Percentiles rank a stretch among this genome's conserved stretches.
Conservation (phyloP, 768 basidiomycete genomes). For the Hemileccinum impolitum region DNA sequence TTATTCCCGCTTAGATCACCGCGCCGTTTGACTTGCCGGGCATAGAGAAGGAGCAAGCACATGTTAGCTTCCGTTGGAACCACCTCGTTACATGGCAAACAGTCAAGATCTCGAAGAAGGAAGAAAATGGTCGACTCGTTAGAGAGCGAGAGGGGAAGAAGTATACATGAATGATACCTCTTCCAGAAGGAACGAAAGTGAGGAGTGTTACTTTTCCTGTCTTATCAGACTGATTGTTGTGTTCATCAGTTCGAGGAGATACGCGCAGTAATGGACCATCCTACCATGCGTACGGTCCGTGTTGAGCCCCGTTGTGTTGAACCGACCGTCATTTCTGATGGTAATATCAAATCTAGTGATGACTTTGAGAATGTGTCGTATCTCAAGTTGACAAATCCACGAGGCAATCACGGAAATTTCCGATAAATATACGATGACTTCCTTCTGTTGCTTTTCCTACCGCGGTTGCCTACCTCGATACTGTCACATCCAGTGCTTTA, state of each 20-base stretch:
- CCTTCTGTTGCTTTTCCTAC: constrained; percentile 1
- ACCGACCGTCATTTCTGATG: constrained; percentile 31
- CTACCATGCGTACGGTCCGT: constrained; percentile 39
- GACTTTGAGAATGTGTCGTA: constrained; percentile 26
- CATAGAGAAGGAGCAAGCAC: constrained; percentile 69
- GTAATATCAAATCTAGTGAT: constrained; percentile 27
- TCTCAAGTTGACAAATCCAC: constrained; percentile 23
- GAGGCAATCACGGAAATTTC: constrained; percentile 25
- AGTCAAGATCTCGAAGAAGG: constrained; percentile 55
- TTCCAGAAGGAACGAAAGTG: constrained; percentile 73
- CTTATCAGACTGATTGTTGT: not conserved
- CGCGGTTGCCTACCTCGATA: constrained; percentile 5
- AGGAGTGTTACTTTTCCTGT: constrained; percentile 15
- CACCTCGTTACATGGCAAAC: constrained; percentile 66
- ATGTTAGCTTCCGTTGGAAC: constrained; percentile 66
- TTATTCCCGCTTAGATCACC: constrained; percentile 44
- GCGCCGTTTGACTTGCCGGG: constrained; percentile 70
- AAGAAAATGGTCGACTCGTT: constrained; percentile 57
- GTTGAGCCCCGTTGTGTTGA: constrained; percentile 33
- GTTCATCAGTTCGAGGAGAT: constrained; percentile 68
- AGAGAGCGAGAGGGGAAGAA: constrained; percentile 62
- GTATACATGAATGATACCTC: constrained; percentile 62
- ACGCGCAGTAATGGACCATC: constrained; percentile 67
- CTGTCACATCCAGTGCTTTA: constrained; percentile 11
- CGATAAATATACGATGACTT: constrained; percentile 22